Conservation (phyloP, 805 yeast genomes). For the Metschnikowia kofuensis region DNA sequence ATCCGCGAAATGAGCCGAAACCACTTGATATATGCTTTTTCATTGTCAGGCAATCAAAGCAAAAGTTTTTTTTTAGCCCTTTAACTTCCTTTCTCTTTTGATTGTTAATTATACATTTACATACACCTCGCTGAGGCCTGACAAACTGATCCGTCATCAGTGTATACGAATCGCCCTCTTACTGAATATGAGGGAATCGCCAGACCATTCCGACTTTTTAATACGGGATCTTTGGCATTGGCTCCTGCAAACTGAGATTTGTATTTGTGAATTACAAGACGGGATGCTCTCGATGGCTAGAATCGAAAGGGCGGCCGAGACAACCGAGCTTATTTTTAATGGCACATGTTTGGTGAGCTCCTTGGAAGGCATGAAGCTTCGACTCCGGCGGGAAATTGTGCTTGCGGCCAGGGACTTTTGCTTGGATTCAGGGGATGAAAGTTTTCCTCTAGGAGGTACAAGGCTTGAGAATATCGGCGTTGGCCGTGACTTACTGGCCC, state of each 20-base stretch:
- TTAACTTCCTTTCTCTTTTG: too few relatives aligned
- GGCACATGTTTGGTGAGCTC: neutral
- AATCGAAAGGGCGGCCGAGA: neutral
- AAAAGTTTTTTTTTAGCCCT: too few relatives aligned
- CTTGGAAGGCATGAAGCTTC: neutral
- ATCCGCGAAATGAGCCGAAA: too few relatives aligned
- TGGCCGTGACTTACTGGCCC: neutral
- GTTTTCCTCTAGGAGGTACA: too few relatives aligned
- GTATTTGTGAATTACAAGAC: neutral
- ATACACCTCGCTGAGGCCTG: too few relatives aligned
- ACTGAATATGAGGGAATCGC: too few relatives aligned
- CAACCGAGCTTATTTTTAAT: neutral
- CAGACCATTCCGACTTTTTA: neutral
- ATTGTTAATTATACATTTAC: too few relatives aligned
- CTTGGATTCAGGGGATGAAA: neutral
- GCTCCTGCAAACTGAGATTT: conserved; percentile 3
- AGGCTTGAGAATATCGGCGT: neutral
- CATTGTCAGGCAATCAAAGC: too few relatives aligned
- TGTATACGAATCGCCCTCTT: too few relatives aligned
- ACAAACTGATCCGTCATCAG: too few relatives aligned
- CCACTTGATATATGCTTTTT: too few relatives aligned
- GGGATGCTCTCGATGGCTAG: neutral
- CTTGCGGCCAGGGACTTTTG: neutral
- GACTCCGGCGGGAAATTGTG: neutral
- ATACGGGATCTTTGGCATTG: conserved; percentile 7